Conservation (phyloP, 495 filamentous ascomycete species). For the Penicillium bialowiezense region DNA sequence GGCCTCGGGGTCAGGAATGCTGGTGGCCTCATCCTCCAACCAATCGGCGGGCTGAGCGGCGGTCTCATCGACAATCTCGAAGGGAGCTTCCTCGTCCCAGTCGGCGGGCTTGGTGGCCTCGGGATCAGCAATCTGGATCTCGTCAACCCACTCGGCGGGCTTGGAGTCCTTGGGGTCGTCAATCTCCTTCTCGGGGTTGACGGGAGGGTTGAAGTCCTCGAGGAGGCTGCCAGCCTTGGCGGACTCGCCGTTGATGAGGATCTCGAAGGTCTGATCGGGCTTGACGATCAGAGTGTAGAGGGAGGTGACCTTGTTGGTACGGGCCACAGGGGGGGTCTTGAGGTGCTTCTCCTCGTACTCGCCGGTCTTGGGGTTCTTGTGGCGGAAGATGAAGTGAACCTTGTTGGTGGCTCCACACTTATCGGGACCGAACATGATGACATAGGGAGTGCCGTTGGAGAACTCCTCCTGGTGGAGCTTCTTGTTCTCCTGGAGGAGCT, state of each 20-base stretch:
- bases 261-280: constrained; percentile 90
- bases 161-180: constrained; percentile 94
- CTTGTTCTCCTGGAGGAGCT: constrained; percentile 97
- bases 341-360: constrained; percentile 99
- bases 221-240: constrained; percentile 88
- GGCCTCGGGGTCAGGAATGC: constrained; percentile 91
- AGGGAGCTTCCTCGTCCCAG: constrained; percentile 99
- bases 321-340: constrained; percentile 75
- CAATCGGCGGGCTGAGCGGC: constrained; percentile 92
- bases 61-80: constrained; percentile 90
- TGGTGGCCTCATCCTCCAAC: constrained; percentile 86
- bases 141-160: constrained; percentile 94
- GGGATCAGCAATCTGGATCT: constrained; percentile 84
- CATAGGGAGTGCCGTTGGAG: constrained; percentile 93
- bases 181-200: constrained; percentile 96
- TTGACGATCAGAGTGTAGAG: constrained; percentile 96
- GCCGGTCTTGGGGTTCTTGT: constrained; percentile 99
- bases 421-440: constrained; percentile 99
- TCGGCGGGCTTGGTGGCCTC: constrained; percentile 95
- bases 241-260: constrained; percentile 82
- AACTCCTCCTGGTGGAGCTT: constrained; percentile 96
- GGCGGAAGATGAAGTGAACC: constrained; percentile 99
- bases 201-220: constrained; percentile 87
- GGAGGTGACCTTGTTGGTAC: constrained; percentile 84
- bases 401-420: constrained; percentile 99